Conservation (phyloP, 2,329 filamentous ascomycete genomes). For the Penicillium digitatum region DNA sequence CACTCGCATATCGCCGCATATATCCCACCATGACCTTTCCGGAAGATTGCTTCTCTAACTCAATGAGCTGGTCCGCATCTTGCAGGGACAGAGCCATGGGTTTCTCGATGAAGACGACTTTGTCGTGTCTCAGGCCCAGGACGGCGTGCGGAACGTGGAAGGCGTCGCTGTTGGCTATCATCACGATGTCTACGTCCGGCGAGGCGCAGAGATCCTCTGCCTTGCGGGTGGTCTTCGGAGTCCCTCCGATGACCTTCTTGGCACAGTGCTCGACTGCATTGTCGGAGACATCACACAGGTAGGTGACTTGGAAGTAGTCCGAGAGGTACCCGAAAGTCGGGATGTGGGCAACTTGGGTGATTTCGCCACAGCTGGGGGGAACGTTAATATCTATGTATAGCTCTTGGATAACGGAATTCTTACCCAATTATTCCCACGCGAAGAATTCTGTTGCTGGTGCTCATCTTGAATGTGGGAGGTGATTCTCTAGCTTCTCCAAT, state of each 20-base stretch:
- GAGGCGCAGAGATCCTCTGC: slow-evolving; percentile 45
- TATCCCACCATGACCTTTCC: slow-evolving; percentile 56
- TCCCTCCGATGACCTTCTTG: slow-evolving; percentile 20
- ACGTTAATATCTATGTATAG: neutral
- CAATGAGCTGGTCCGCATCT: slow-evolving; percentile 46
- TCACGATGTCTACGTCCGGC: slow-evolving; percentile 48
- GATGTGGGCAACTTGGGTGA: slow-evolving; percentile 51
- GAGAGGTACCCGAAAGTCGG: slow-evolving; percentile 46
- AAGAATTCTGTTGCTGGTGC: neutral
- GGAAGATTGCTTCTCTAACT: slow-evolving; percentile 45
- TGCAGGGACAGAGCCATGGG: slow-evolving; percentile 49
- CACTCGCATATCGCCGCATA: slow-evolving; percentile 56
- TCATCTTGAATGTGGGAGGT: slow-evolving; percentile 1
- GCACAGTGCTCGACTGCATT: slow-evolving; percentile 41
- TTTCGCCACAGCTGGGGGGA: slow-evolving; percentile 44
- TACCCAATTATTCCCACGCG: slow-evolving; percentile 9
- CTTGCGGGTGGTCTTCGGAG: slow-evolving; percentile 33
- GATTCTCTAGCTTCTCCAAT: neutral
- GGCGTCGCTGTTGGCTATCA: slow-evolving; percentile 50
- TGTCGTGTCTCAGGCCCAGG: slow-evolving; percentile 49
- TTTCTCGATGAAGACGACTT: slow-evolving; percentile 57
- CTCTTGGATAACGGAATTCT: neutral
- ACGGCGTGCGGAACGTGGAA: slow-evolving; percentile 51
- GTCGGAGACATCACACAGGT: slow-evolving; percentile 53
- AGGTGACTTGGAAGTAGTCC: slow-evolving; percentile 45